Evolutionary conservation across 2,329 filamentous ascomycete species (phyloP).

Genomic region (Neopestalotiopsis sp.): DNA sequence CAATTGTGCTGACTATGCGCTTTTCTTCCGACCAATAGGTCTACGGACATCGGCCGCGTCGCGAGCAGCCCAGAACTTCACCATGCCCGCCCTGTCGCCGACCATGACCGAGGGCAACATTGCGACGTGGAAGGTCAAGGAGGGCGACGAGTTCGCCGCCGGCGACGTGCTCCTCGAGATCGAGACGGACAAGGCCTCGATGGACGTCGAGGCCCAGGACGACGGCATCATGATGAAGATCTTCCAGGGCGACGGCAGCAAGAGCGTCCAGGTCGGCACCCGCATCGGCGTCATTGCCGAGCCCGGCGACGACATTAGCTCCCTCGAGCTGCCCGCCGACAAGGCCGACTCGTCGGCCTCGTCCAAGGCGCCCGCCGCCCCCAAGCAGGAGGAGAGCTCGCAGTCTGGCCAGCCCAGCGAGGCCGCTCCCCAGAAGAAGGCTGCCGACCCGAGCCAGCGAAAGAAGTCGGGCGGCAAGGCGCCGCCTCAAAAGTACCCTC

Average conservation of each 20-base stretch:
- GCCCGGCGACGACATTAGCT: conserved; percentile 76
- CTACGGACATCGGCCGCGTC: conserved; percentile 67
- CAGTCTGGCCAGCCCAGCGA: conserved; percentile 28
- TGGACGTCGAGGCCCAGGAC: conserved; percentile 94
- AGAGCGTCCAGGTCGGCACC: conserved; percentile 77
- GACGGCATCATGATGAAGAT: conserved; percentile 89
- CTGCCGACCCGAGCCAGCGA: conserved; percentile 31
- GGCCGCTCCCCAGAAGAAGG: conserved; percentile 40
- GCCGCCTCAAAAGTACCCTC: conserved; percentile 71
- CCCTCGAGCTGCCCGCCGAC: conserved; percentile 77
- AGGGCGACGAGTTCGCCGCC: conserved; percentile 81
- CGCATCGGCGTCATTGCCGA: conserved; percentile 87
- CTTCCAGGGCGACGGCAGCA: conserved; percentile 73
- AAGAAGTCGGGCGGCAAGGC: conserved; percentile 52
- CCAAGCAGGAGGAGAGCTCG: conserved; percentile 34
- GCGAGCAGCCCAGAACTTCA: conserved; percentile 83
- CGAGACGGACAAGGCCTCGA: conserved; percentile 92
- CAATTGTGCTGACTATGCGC: neutral
- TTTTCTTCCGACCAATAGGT: conserved; percentile 47
- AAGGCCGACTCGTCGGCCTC: conserved; percentile 47
- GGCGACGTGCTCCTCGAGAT: conserved; percentile 91
- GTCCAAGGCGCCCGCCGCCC: conserved; percentile 35
- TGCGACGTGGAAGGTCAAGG: conserved; percentile 82
- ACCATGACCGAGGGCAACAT: conserved; percentile 97
- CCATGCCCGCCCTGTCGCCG: conserved; percentile 88